Base-by-base conservation (phyloP, 345 rosid species). In the Bretschneidera sinensis region DNA sequence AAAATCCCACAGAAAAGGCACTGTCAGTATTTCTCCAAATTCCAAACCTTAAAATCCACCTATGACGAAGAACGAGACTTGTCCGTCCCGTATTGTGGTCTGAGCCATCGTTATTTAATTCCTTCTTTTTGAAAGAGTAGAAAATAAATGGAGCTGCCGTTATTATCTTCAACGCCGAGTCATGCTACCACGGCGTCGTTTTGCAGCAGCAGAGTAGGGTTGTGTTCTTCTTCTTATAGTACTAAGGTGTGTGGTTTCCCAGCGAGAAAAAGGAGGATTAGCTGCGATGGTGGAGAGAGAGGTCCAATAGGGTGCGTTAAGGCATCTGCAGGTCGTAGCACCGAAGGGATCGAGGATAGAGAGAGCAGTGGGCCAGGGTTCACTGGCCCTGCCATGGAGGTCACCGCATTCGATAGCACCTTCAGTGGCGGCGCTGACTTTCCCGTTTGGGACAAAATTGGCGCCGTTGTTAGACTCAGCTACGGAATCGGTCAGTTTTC, bases 391-490 rank as follows among this genome's bases (percentile, higher is more conserved):
- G 77, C 83, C 4, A 83, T 92, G 97, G 88, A 86, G 66, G 95
- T 83, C 15, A 79, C 92, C 45, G 75, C 97, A 33, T 83, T 84
- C 43, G 92, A 92, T 64, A 74, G 66, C 48, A 79, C 85, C 63
- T 89, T 85, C 24, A 61, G 74, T 73, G 89, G 78, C 19, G 66
- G 77, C 58, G n/a, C n/a, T 35, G 92, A 90, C 68, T 83, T 89
- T 13, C 86, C 96, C 1, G 77, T 86, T 21, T 94, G 97, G 99
- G 97, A 94, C 34, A 90, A 76, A 79, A 94, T 94, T 54, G 97
- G 91, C 49, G 96, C 95, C 39, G 79, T 94, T 16, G 79, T 90
- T 61, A 63, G 99, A 73, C 89, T 90, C 64, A 83, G 95, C 61
- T 90, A 81, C 50, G 97, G 99, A 70, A 89, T 94, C 55, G 99